These are phyloP conservation scores for Talaromyces funiculosus DNA, from an alignment of 2,329 filamentous ascomycete species.

Conservation along the genomic window DNA sequence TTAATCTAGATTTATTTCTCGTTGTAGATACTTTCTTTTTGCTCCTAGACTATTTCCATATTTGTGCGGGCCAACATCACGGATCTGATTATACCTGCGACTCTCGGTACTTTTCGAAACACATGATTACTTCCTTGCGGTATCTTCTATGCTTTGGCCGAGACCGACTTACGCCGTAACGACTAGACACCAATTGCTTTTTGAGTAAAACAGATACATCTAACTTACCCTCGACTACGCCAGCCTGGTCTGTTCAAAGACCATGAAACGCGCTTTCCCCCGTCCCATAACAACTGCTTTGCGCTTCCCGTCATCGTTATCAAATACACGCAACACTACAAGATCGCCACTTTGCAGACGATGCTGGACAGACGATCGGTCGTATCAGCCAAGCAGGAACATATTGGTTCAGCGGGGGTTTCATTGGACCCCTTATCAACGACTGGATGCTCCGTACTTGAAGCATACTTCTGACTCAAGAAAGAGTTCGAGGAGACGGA, in stretches of 20 bases:
- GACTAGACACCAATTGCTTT: not conserved
- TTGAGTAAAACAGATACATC: not conserved
- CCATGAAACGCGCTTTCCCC: slow-evolving; percentile 11
- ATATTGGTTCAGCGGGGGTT: not conserved
- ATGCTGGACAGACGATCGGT: slow-evolving; percentile 3
- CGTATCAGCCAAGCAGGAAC: not conserved
- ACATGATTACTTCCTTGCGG: slow-evolving; percentile 1
- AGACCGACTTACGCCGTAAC: not conserved
- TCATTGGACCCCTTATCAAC: not conserved
- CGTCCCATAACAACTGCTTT: not conserved
- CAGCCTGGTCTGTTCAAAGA: not conserved
- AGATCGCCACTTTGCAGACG: slow-evolving; percentile 1
- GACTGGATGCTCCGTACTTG: not conserved
- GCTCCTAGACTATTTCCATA: not conserved
- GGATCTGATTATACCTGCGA: not conserved
- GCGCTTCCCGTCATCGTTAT: not conserved
- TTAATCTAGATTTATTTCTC: not conserved
- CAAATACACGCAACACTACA: not conserved
- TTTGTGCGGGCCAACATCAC: not conserved
- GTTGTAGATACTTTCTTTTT: not conserved
- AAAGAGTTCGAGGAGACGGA: slow-evolving; percentile 17
- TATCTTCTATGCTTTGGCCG: not conserved
- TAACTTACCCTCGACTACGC: not conserved
- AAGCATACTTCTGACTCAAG: not conserved
- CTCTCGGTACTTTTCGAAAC: not conserved